These are phyloP conservation scores for Penicillium bialowiezense DNA, from an alignment of 495 filamentous ascomycete genomes.

Conservation along the genomic window DNA sequence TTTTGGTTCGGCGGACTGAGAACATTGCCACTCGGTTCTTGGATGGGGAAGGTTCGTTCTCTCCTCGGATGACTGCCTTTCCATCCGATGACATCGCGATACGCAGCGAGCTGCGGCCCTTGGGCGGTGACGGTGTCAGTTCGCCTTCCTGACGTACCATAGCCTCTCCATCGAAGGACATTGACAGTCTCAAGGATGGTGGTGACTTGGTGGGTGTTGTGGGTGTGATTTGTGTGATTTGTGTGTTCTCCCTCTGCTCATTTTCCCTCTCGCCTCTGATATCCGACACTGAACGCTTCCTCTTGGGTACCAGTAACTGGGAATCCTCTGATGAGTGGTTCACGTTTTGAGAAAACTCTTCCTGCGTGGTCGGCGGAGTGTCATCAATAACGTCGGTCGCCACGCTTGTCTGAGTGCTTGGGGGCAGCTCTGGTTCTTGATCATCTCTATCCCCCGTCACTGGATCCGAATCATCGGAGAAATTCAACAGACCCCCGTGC, in stretches of 20 bases:
- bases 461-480: conserved; percentile 33
- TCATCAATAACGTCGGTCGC: conserved; percentile 31
- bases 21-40: conserved; percentile 53
- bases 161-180: conserved; percentile 81
- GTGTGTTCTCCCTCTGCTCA: conserved; percentile 11
- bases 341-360: conserved; percentile 18
- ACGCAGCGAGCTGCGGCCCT: conserved; percentile 40
- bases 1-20: conserved; percentile 48
- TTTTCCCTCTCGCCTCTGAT: conserved; percentile 16
- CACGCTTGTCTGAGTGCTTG: conserved; percentile 39
- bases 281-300: conserved; percentile 39
- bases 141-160: conserved; percentile 66
- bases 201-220: conserved; percentile 38
- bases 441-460: conserved; percentile 27
- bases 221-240: conserved; percentile 16
- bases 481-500: conserved; percentile 26
- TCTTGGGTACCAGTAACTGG: conserved; percentile 25
- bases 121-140: conserved; percentile 68
- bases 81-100: conserved; percentile 53
- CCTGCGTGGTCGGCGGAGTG: conserved; percentile 26
- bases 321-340: conserved; percentile 19
- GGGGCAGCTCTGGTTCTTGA: conserved; percentile 23
- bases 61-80: conserved; percentile 46
- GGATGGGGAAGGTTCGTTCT: conserved; percentile 48
- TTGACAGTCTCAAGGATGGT: conserved; percentile 56